Base-by-base conservation (phyloP, 805 yeast genomes). In the Metschnikowia lunata region DNA sequence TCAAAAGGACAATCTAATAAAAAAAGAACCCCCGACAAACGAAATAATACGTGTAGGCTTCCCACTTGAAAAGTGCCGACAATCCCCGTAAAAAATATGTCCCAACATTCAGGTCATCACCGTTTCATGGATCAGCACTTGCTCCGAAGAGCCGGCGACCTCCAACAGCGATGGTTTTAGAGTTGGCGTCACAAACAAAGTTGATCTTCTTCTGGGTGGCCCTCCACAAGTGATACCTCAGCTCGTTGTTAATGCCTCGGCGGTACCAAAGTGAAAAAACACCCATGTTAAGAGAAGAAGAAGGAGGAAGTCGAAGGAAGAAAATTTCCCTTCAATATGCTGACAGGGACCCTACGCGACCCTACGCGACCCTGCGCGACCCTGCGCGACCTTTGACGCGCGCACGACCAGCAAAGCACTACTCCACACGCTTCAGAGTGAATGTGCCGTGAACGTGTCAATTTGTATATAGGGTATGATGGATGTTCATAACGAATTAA, bases 101-200 rank as follows among this genome's bases (percentile, higher is more conserved):
- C 63, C 80, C 91, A 85, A 74, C 66, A 83, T 70, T 73, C 81
- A 87, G 96, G 96, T 87, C 95, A 87, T 87, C 96, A 84, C 90
- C 86, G 75, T 82, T 83, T 87, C 95, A 87, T 87, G 95, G 89
- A 79, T 83, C 85, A 56, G 77, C 83, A 74, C 67, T 66, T 75
- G 74, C 63, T 55, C 57, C 46, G 56, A 61, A 58, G 66, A 66
- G 70, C 75, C 74, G 83, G 88, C 88, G 83, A 84, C 95, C 96
- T 88, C 89, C 66, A 83, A 83, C 87, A 80, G 90, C 96, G 88
- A 88, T 88, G 97, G 97, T 88, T 88, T 88, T 88, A 87, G 85
- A 83, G 88, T 80, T 82, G 93, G 67, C 39, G 49, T 60, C 47
- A 44, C 47, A 40, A 29, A 40, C 39, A 31, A 34, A 34, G 39